Conservation (phyloP, 306 rosid species). For the Cyclanthera cordifolia region DNA sequence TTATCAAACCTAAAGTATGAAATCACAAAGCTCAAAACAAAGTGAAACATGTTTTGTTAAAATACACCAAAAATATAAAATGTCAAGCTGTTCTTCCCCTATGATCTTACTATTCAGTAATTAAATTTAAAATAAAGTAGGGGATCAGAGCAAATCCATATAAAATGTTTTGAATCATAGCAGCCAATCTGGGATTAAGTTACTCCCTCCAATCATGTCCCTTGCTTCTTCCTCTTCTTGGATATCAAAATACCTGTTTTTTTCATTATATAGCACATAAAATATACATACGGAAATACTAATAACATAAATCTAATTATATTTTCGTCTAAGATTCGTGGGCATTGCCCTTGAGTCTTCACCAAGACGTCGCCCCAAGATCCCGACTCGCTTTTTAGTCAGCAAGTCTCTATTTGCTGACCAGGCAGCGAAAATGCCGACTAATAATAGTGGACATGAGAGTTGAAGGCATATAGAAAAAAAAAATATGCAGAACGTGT, state of each 20-base stretch:
- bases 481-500: no score
- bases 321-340: no score
- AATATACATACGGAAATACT: no score
- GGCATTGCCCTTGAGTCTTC: no score
- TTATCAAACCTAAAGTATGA: background rate
- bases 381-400: no score
- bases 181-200: conserved; percentile 4
- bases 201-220: background rate
- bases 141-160: background rate
- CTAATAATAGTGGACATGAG: no score
- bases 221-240: background rate
- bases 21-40: background rate
- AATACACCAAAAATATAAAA: background rate
- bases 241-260: background rate
- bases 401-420: no score
- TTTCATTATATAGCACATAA: background rate
- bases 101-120: background rate
- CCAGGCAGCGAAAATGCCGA: no score
- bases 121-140: background rate
- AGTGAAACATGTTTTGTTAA: background rate
- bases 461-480: no score
- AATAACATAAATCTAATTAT: no score
- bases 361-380: no score
- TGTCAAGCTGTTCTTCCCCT: background rate
- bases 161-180: background rate